phyloP scores from a whole-genome alignment of 495 filamentous ascomycete species.

The Penicillium longicatenatum region DNA sequence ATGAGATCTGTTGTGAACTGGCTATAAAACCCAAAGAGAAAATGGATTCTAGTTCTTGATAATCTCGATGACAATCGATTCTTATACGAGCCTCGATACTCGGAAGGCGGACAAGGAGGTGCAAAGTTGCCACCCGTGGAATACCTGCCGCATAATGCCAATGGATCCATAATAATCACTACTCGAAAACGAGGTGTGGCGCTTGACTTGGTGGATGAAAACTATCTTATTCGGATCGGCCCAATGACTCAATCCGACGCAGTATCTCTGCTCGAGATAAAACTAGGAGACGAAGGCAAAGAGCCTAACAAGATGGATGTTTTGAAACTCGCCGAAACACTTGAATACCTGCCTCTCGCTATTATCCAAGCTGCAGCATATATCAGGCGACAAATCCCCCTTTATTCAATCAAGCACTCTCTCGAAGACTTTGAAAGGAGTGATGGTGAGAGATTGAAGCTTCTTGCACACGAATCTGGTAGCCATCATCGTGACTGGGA shows the following conservation, averaged over 20 bases:
- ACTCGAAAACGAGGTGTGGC: too few relatives aligned
- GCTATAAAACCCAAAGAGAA: constrained; percentile 30
- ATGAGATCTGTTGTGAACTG: constrained; percentile 40
- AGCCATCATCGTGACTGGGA: constrained; percentile 7
- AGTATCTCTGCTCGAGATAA: neutral
- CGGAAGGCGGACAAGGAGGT: neutral
- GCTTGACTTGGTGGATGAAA: too few relatives aligned
- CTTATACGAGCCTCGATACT: constrained; percentile 15
- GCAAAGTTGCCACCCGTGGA: neutral
- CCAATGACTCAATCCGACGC: too few relatives aligned
- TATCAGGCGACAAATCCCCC: constrained; percentile 32
- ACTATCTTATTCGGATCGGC: too few relatives aligned
- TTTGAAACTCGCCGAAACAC: constrained; percentile 30
- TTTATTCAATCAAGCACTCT: constrained; percentile 33
- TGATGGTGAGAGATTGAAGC: constrained; percentile 3
- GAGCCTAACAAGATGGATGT: neutral
- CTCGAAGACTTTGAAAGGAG: constrained; percentile 30
- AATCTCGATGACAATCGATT: constrained; percentile 21
- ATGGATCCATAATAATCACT: too few relatives aligned
- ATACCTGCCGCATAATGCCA: neutral
- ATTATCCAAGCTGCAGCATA: constrained; percentile 53
- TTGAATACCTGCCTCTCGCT: constrained; percentile 52
- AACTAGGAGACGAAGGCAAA: neutral
- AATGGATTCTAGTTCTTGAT: constrained; percentile 11
- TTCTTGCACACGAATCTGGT: constrained; percentile 6